Evolutionary conservation across 148 eudicot species (phyloP).

Genomic region (Talinum fruticosum): DNA sequence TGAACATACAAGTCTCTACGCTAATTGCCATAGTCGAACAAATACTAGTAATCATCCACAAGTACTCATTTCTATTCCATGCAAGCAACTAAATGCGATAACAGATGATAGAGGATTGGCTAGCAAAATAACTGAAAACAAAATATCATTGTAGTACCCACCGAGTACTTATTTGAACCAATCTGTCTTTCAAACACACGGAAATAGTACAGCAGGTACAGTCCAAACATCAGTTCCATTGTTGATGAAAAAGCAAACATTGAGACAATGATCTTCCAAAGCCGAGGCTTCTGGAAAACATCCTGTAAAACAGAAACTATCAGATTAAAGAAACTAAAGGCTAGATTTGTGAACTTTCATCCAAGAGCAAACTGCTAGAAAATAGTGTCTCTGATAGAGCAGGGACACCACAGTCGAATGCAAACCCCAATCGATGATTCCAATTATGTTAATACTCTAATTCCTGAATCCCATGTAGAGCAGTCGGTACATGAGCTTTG

Average conservation of each 20-base stretch:
- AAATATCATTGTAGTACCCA: constrained; percentile 33
- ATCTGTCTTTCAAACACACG: constrained; percentile 97
- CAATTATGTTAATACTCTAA: too few relatives aligned
- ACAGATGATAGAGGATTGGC: background rate
- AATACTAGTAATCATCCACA: background rate
- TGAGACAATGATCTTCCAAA: constrained; percentile 83
- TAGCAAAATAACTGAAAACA: background rate
- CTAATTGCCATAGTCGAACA: background rate
- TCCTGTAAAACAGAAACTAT: constrained; percentile 44
- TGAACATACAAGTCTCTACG: background rate
- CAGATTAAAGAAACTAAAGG: background rate
- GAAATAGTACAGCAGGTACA: constrained; percentile 83
- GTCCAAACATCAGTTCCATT: constrained; percentile 83
- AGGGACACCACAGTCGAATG: background rate
- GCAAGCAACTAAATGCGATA: background rate
- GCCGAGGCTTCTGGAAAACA: constrained; percentile 66
- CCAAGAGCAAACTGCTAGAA: background rate
- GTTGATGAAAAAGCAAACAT: constrained; percentile 80
- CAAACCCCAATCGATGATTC: too few relatives aligned
- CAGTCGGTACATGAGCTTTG: too few relatives aligned
- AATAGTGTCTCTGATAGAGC: background rate
- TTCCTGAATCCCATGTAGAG: too few relatives aligned
- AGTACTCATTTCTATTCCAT: background rate
- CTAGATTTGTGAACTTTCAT: background rate
- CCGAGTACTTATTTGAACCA: constrained; percentile 90